Conservation (phyloP, 164 flowering plant species). For the Taxillus chinensis region DNA sequence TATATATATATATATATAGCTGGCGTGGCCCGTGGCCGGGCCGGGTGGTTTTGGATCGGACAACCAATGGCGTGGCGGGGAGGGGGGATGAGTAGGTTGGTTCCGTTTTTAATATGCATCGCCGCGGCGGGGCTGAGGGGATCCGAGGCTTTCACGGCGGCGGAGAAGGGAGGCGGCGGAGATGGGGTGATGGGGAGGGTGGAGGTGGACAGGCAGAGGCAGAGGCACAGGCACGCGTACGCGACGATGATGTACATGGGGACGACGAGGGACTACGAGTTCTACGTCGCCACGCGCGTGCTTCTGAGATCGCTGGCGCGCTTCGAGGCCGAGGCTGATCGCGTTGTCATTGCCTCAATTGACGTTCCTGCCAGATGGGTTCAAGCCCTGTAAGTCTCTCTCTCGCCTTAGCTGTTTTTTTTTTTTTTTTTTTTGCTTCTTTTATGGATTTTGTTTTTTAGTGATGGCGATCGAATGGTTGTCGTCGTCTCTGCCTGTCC, state of each 20-base stretch:
- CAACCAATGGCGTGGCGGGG: no score
- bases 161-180: constrained; percentile 4
- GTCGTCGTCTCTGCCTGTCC: no score
- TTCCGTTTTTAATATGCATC: no score
- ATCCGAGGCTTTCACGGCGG: not conserved
- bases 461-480: not conserved
- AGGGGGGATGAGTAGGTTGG: not conserved
- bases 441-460: not conserved
- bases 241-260: constrained; percentile 99
- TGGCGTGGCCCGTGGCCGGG: no score
- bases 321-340: constrained; percentile 69
- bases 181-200: not conserved
- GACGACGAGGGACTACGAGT: constrained; percentile 95
- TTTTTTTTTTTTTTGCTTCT: not conserved
- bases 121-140: no score
- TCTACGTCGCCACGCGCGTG: constrained; percentile 82
- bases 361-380: constrained; percentile 86
- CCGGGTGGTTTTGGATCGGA: no score
- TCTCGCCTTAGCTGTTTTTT: not conserved
- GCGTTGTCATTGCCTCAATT: constrained; percentile 78
- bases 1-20: no score
- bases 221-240: constrained; percentile 50
- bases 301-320: constrained; percentile 57
- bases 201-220: not conserved
- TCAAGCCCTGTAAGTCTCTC: constrained; percentile 58